Percentiles rank a stretch among this genome's conserved stretches.
Evolutionary conservation across 768 basidiomycete species (phyloP).

Genomic region (Amanita pallidorosea): DNA sequence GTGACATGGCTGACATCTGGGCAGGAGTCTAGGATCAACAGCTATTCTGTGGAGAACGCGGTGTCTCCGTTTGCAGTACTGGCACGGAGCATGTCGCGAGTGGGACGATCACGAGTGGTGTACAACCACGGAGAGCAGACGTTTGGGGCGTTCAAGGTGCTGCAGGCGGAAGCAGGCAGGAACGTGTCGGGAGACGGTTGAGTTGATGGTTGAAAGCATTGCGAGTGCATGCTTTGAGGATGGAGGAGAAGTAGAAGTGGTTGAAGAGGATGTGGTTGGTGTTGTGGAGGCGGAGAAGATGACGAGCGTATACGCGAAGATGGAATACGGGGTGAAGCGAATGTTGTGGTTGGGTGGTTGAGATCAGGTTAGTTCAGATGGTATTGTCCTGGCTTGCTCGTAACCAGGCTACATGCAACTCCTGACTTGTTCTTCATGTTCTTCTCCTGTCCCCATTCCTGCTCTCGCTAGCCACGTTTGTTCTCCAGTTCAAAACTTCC

Average conservation of each 20-base stretch:
- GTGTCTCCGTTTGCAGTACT: background rate
- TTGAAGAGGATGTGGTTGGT: slow-evolving; percentile 73
- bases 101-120: background rate
- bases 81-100: background rate
- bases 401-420: too few relatives aligned
- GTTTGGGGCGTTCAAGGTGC: slow-evolving; percentile 71
- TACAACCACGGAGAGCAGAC: slow-evolving; percentile 24
- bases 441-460: slow-evolving; percentile 55
- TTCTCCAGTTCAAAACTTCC: slow-evolving; percentile 2
- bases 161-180: slow-evolving; percentile 52
- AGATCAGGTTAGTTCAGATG: too few relatives aligned
- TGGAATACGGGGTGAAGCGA: slow-evolving; percentile 90
- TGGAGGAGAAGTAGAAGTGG: slow-evolving; percentile 38
- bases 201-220: slow-evolving; percentile 65
- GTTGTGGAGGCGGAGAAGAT: slow-evolving; percentile 60
- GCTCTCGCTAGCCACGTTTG: slow-evolving; percentile 78
- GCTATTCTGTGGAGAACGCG: slow-evolving; percentile 78
- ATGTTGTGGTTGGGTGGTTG: slow-evolving; percentile 79
- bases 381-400: too few relatives aligned
- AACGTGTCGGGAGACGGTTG: slow-evolving; percentile 70
- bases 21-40: slow-evolving; percentile 68
- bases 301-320: slow-evolving; percentile 82
- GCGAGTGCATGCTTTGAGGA: slow-evolving; percentile 54
- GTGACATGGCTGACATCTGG: slow-evolving; percentile 68
- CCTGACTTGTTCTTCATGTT: slow-evolving; percentile 63